Evolutionary conservation across 2,329 filamentous ascomycete genomes (phyloP), one percentile per base, ranked within the genome.

Genomic region (Dothidotthia symphoricarpi): DNA sequence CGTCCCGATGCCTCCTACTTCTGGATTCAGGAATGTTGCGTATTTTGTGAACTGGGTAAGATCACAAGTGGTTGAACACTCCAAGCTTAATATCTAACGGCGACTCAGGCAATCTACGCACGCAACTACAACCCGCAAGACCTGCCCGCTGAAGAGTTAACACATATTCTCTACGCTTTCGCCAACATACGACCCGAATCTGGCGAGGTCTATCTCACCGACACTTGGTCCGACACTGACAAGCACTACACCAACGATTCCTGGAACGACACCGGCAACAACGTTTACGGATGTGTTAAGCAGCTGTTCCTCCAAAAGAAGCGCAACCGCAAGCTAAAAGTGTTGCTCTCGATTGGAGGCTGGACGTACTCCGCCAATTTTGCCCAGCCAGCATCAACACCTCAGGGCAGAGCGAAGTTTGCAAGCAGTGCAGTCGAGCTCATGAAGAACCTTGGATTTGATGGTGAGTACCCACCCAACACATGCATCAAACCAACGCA

Each of bases 321-420:
- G 47, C 41, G 39, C 16, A 63, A 68, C 27, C 58, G 64, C 25
- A 65, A 66, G 28, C 42, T 68, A 24, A 67, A 67, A 37, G 51
- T 63, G 4, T 34, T 68, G 13, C 53, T 68, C n/a, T 64, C 61
- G 0, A 67, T 68, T 28, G 64, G 64, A 27, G 64, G 64, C 2
- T 68, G 63, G 64, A 68, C 64, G 3, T 68, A 67, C 35, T 67
- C 64, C 10, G 28, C 59, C 24, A 65, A 67, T 45, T 66, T 68
- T 33, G 49, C 57, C 2, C 45, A 54, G 24, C 55, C 63, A 16
- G 61, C 61, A 6, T 56, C 59, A 5, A 64, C 61, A 6, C 52
- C 53, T 3, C 43, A 48, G 12, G 59, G 61, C 3, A 46, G 64
- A 16, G 47, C 51, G 3, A 63, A 33, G 16, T 68, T 68, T 43